A percentile compares a stretch with the other conserved stretches of the same genome.
Evolutionary conservation across 1,139 yeast species (phyloP).

Genomic region (Yamadazyma aaseri): DNA sequence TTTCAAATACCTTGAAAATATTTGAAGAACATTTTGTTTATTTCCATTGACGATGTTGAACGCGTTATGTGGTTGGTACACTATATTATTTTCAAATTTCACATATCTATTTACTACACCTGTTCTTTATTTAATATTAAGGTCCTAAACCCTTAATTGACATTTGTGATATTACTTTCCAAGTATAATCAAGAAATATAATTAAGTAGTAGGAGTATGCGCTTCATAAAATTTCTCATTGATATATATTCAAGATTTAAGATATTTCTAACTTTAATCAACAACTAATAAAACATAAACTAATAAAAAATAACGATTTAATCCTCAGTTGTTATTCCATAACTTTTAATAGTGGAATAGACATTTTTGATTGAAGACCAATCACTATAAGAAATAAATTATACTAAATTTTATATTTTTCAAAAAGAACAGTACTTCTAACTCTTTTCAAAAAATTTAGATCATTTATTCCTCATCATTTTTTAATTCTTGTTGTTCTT

Average conservation of each 20-base stretch:
- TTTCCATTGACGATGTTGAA: slow-evolving; percentile 8
- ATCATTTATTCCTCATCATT: slow-evolving; percentile 23
- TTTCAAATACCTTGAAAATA: background rate
- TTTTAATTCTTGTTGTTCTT: slow-evolving; percentile 40
- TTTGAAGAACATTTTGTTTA: slow-evolving; percentile 4
- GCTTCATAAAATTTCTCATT: slow-evolving; percentile 7
- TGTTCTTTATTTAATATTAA: too few species aligned
- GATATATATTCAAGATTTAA: slow-evolving; percentile 11
- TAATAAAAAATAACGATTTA: slow-evolving; percentile 8
- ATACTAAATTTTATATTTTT: slow-evolving; percentile 1
- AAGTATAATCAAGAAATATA: too few species aligned
- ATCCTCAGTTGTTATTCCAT: too few species aligned
- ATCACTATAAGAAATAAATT: slow-evolving; percentile 4
- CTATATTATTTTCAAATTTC: background rate
- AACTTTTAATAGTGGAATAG: too few species aligned
- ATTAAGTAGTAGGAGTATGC: too few species aligned
- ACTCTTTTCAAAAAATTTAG: slow-evolving; percentile 1
- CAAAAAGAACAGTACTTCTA: background rate
- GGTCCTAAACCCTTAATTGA: too few species aligned
- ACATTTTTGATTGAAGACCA: too few species aligned
- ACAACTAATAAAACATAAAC: slow-evolving; percentile 14
- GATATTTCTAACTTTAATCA: slow-evolving; percentile 12
- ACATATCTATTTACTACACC: too few species aligned
- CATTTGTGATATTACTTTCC: too few species aligned
- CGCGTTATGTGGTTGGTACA: slow-evolving; percentile 3